These are phyloP conservation scores for Colletotrichum godetiae DNA, from an alignment of 2,329 filamentous ascomycete genomes.

Conservation along the genomic window DNA sequence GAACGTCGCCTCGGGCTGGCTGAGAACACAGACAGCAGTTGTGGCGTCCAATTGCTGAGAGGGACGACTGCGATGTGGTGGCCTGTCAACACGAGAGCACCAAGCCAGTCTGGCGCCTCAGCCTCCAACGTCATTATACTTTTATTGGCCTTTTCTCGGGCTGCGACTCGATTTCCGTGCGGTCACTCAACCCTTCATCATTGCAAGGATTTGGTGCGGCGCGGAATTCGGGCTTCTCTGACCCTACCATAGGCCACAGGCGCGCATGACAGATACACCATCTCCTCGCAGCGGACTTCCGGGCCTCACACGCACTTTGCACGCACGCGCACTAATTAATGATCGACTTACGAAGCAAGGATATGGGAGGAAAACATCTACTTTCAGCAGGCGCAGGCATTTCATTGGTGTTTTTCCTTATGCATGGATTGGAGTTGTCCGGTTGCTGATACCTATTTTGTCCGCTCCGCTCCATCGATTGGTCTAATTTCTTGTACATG, in stretches of 20 bases:
- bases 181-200: not conserved
- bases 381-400: not conserved
- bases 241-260: not conserved
- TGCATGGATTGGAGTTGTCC: not conserved
- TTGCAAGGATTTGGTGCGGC: not conserved
- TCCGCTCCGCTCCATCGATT: not conserved
- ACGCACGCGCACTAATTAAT: not conserved
- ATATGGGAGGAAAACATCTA: not conserved
- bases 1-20: not conserved
- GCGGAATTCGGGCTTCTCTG: not conserved
- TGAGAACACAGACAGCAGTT: not conserved
- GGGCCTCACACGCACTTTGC: not conserved
- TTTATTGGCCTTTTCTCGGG: not conserved
- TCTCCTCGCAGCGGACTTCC: not conserved
- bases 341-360: not conserved
- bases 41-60: not conserved
- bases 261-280: not conserved
- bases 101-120: not conserved
- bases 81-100: slow-evolving; percentile 21
- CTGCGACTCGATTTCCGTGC: not conserved
- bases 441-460: not conserved
- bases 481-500: not conserved
- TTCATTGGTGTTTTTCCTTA: slow-evolving; percentile 1
- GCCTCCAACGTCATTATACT: slow-evolving; percentile 4
- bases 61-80: not conserved